These are phyloP conservation scores for Aegilops bicornis DNA, from an alignment of 176 grass and related monocot species.

Conservation along the genomic window DNA sequence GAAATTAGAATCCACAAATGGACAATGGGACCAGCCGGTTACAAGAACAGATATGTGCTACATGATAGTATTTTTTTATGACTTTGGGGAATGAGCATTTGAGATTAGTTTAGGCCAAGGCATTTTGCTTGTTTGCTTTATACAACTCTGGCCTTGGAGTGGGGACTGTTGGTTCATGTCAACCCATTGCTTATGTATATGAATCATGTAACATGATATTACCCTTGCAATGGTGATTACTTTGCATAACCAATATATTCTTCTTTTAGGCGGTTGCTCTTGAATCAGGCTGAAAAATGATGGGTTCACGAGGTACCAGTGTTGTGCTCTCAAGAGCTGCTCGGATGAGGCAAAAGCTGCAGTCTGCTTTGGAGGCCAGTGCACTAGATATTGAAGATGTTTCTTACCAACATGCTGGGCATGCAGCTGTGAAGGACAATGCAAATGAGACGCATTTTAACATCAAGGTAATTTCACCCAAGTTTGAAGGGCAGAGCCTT, in stretches of 20 bases:
- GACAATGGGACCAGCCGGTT: neutral
- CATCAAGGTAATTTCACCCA: constrained; percentile 76
- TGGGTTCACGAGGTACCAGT: constrained; percentile 62
- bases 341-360: constrained; percentile 87
- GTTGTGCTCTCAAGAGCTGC: constrained; percentile 70
- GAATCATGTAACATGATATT: neutral
- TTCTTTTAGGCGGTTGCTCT: neutral
- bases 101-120: neutral
- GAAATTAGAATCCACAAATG: neutral
- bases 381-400: constrained; percentile 89
- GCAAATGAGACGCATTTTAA: constrained; percentile 93
- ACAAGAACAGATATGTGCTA: neutral
- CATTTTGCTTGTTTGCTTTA: neutral
- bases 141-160: neutral
- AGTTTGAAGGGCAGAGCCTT: constrained; percentile 86
- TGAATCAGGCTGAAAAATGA: constrained; percentile 21
- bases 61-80: neutral
- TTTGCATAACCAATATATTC: constrained; percentile 4
- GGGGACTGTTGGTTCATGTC: neutral
- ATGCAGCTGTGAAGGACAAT: constrained; percentile 74
- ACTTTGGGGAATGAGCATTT: neutral
- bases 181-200: neutral
- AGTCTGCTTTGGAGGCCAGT: constrained; percentile 81
- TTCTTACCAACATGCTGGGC: constrained; percentile 84
- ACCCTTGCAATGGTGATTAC: neutral